Conservation (phyloP, 768 basidiomycete species). For the Tylopilus sp. region DNA sequence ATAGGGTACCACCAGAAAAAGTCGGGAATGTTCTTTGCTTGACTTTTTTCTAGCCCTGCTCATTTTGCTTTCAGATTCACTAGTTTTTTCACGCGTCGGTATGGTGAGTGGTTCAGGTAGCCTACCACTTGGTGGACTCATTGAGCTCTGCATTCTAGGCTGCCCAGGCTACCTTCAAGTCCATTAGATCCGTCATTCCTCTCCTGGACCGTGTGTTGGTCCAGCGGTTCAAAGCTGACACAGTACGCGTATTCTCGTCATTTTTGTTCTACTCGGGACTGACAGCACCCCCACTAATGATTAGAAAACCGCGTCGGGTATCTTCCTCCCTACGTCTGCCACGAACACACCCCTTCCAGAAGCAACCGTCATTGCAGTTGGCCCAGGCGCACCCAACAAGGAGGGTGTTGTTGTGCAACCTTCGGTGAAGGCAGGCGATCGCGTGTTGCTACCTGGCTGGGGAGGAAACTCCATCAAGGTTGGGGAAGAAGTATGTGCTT, state of each 20-base stretch:
- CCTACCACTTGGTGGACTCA: background rate
- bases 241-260: slow-evolving; percentile 52
- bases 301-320: slow-evolving; percentile 96
- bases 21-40: slow-evolving; percentile 6
- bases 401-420: slow-evolving; percentile 74
- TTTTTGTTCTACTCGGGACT: background rate
- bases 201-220: slow-evolving; percentile 96
- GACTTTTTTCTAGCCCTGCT: slow-evolving; percentile 24
- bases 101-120: slow-evolving; percentile 27
- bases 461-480: slow-evolving; percentile 96
- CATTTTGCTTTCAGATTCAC: slow-evolving; percentile 16
- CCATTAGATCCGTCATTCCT: slow-evolving; percentile 86
- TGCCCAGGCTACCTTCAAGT: slow-evolving; percentile 91
- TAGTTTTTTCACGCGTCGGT: slow-evolving; percentile 6
- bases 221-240: slow-evolving; percentile 95
- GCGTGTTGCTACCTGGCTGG: slow-evolving; percentile 93
- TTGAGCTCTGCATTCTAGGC: slow-evolving; percentile 42
- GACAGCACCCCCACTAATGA: background rate
- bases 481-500: slow-evolving; percentile 80
- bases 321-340: slow-evolving; percentile 92
- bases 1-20: slow-evolving; percentile 21
- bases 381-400: slow-evolving; percentile 91
- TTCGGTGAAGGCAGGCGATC: slow-evolving; percentile 82
- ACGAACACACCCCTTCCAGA: slow-evolving; percentile 88
- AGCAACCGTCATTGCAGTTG: slow-evolving; percentile 93